Evolutionary conservation across 2,329 filamentous ascomycete species (phyloP).

Genomic region (Raffaelea ambrosiae): DNA sequence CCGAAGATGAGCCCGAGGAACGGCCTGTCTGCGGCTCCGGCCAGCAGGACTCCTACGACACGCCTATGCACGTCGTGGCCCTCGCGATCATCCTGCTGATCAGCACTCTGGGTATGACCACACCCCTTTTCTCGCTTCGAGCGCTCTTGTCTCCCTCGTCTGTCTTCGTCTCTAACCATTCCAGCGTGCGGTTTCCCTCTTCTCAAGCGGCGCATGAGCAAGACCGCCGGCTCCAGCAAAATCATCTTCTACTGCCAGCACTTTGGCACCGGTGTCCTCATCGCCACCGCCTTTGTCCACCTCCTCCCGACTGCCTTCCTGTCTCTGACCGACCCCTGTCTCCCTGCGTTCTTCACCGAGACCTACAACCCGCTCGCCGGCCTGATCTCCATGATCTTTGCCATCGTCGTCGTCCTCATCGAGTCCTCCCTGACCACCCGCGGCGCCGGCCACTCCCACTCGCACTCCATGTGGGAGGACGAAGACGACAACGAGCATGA

Average conservation of each 20-base stretch:
- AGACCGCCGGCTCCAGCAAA: constrained; percentile 46
- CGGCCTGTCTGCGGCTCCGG: constrained; percentile 45
- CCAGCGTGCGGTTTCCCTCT: constrained; percentile 59
- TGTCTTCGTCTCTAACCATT: too few relatives aligned
- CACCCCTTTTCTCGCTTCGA: too few relatives aligned
- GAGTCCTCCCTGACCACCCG: constrained; percentile 82
- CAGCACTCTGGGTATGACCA: constrained; percentile 27
- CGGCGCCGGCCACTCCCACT: constrained; percentile 53
- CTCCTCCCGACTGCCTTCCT: constrained; percentile 60
- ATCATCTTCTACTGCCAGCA: constrained; percentile 63
- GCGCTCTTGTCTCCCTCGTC: neutral
- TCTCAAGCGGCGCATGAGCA: constrained; percentile 49
- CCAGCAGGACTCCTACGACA: constrained; percentile 52
- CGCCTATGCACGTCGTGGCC: constrained; percentile 57
- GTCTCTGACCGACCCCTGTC: constrained; percentile 59
- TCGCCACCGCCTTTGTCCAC: constrained; percentile 80
- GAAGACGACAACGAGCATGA: constrained; percentile 22
- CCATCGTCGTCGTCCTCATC: constrained; percentile 73
- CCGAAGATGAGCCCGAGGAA: constrained; percentile 20
- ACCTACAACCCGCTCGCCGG: constrained; percentile 75
- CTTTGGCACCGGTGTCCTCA: constrained; percentile 76
- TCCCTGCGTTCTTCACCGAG: constrained; percentile 70
- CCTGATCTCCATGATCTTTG: constrained; percentile 71
- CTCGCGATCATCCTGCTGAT: constrained; percentile 56
- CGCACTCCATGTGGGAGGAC: constrained; percentile 44